Evolutionary conservation across 2,329 filamentous ascomycete genomes (phyloP).

Genomic region (Claviceps pazoutovae): DNA sequence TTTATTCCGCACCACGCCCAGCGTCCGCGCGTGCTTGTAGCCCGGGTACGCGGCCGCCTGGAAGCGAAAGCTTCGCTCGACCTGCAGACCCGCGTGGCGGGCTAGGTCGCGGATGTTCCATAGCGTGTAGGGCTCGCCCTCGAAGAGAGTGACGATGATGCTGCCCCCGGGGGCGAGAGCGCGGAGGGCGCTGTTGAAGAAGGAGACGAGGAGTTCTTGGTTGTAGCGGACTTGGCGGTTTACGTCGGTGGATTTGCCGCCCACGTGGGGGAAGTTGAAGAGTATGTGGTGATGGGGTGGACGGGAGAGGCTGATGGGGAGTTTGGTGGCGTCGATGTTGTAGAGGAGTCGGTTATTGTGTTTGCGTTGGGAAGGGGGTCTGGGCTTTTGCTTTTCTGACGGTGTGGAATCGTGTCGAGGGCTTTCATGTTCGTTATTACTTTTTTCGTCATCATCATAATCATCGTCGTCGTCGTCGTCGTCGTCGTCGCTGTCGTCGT

Average conservation of each 20-base stretch:
- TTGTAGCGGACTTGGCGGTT: constrained; percentile 91
- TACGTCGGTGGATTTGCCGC: constrained; percentile 81
- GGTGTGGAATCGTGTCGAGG: background rate
- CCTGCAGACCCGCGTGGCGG: constrained; percentile 58
- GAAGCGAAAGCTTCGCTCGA: constrained; percentile 58
- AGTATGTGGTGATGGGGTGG: constrained; percentile 59
- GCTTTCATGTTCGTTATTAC: background rate
- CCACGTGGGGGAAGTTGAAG: constrained; percentile 97
- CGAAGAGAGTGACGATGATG: constrained; percentile 79
- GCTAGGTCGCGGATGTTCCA: constrained; percentile 90
- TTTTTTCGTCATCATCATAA: background rate
- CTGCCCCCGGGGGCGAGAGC: constrained; percentile 33
- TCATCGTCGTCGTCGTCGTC: background rate
- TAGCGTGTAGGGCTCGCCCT: constrained; percentile 83
- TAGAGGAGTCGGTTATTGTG: constrained; percentile 11
- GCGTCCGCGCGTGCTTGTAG: constrained; percentile 59
- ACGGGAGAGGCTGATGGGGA: constrained; percentile 42
- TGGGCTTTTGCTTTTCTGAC: background rate
- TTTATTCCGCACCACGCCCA: constrained; percentile 46
- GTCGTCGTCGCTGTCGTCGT: background rate
- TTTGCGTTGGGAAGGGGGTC: constrained; percentile 6
- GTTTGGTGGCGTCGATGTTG: constrained; percentile 4
- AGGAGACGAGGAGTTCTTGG: constrained; percentile 60
- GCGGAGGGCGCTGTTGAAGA: constrained; percentile 42
- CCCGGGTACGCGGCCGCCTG: constrained; percentile 53